Base-by-base conservation (phyloP, 805 yeast genomes). In the Saturnispora halmiae region DNA sequence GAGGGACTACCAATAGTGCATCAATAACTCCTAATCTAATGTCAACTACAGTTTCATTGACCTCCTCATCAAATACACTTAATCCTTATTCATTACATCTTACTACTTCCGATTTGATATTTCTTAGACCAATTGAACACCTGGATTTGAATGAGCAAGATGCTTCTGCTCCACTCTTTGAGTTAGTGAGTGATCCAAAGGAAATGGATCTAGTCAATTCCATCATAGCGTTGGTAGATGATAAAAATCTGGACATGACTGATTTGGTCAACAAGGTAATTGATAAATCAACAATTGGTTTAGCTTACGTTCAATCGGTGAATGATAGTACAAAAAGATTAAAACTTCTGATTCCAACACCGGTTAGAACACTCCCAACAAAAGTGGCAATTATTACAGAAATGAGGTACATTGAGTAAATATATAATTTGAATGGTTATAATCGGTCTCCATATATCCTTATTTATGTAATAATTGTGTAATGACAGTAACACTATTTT, bases 41-140 rank as follows among this genome's bases (percentile, higher is more conserved):
- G 37, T 33, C 42, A 4, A 39, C 42, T 3, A 18, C 37, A 14
- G 33, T 39, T 10, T 25, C 19, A 15, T 22, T 31, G 8, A 19
- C 19, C 14, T 24, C 29, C 4, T 7, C 37, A 2, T 20, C 37
- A 5, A 4, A 40, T 15, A 74, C 78, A 4, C 67, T 92, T 40
- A 80, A 94, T 15, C 97, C 99, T 2, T 88, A 79, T 59, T 82
- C 94, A 4, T 74, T 86, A 2, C 85, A 87, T 18, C 77, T 79
- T 2, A 85, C 77, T 52, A 66, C 72, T 42, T 67, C 70, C 13
- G 81, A 77, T 42, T 62, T 84, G 8, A 63, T 69, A 1, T 75
- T 85, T 2, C 79, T 75, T 63, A 72, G 76, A 31, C 84, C 90
- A 11, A 49, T 50, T 16, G 59, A 54, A 41, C 19, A 44, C 7